These are phyloP conservation scores for Panicum virgatum DNA, from an alignment of 202 grass and related monocot genomes.

Conservation along the genomic window DNA sequence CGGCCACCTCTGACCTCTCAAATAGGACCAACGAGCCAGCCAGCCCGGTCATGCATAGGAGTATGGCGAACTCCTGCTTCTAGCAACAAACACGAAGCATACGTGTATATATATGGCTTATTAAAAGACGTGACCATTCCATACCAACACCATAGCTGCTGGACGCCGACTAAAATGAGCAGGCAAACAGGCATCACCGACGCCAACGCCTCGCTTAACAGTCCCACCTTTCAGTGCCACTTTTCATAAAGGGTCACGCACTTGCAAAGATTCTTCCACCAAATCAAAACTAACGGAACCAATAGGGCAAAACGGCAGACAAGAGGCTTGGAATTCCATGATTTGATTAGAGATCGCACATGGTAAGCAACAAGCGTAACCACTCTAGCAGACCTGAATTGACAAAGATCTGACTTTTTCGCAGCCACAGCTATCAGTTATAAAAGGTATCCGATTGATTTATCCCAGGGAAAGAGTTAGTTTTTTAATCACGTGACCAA, in stretches of 20 bases:
- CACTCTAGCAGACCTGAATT: conserved; percentile 20
- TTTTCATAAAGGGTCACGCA: conserved; percentile 35
- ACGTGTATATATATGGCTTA: neutral
- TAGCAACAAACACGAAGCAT: neutral
- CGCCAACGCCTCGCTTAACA: neutral
- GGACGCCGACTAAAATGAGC: conserved; percentile 16
- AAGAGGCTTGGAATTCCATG: conserved; percentile 13
- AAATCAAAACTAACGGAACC: conserved; percentile 24
- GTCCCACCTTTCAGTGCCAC: neutral
- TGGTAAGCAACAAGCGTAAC: conserved; percentile 10
- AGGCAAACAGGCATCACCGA: conserved; percentile 18
- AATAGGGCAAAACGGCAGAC: conserved; percentile 9
- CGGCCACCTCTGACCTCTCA: neutral
- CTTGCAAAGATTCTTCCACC: conserved; percentile 38
- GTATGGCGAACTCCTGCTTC: neutral
- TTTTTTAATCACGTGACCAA: neutral
- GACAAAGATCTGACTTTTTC: conserved; percentile 27
- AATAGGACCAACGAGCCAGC: neutral
- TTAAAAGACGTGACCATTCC: conserved; percentile 1
- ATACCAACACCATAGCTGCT: conserved; percentile 14
- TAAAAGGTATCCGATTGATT: neutral
- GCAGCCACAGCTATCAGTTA: neutral
- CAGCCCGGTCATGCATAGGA: neutral
- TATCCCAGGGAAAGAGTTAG: neutral
- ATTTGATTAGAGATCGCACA: conserved; percentile 21